Evolutionary conservation across 192 early-diverging fungal genomes (phyloP).

Genomic region (Coemansia sp.): DNA sequence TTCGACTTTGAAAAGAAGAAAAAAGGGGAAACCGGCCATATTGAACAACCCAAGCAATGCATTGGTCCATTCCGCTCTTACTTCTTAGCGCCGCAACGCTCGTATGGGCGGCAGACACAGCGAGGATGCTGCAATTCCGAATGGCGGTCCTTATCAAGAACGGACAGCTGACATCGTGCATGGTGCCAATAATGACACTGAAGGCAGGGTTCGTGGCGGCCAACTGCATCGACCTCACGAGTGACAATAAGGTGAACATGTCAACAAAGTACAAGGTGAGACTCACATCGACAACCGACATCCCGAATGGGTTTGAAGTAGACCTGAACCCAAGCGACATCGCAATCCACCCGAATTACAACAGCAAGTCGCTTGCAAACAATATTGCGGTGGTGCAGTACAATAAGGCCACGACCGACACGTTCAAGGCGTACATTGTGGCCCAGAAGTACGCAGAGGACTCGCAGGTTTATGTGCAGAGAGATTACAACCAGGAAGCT

Average conservation of each 20-base stretch:
- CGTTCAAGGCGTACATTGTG: slow-evolving; percentile 1
- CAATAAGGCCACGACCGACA: background rate
- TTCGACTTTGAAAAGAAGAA: too few species aligned
- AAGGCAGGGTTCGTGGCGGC: slow-evolving; percentile 30
- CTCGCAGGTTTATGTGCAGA: background rate
- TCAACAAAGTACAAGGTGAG: slow-evolving; percentile 15
- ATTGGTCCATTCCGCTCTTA: background rate
- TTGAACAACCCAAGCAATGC: background rate
- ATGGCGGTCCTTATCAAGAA: slow-evolving; percentile 17
- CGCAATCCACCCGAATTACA: slow-evolving; percentile 20
- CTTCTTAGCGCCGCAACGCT: background rate
- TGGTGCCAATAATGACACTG: slow-evolving; percentile 38
- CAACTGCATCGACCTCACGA: slow-evolving; percentile 28
- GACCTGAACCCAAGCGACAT: background rate
- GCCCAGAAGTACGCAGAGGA: background rate
- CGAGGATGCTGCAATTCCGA: background rate
- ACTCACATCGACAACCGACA: slow-evolving; percentile 9
- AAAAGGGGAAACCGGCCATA: too few species aligned
- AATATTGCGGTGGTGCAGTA: slow-evolving; percentile 12
- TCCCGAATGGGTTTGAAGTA: background rate
- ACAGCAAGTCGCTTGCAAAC: slow-evolving; percentile 25
- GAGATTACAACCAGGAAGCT: background rate
- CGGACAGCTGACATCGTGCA: slow-evolving; percentile 42
- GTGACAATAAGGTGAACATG: slow-evolving; percentile 11
- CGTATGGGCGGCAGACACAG: background rate